A percentile compares a stretch with the other conserved stretches of the same genome.
phyloP scores from a whole-genome alignment of 2,329 filamentous ascomycete genomes.

The Pyrenophora tritici-repentis region DNA sequence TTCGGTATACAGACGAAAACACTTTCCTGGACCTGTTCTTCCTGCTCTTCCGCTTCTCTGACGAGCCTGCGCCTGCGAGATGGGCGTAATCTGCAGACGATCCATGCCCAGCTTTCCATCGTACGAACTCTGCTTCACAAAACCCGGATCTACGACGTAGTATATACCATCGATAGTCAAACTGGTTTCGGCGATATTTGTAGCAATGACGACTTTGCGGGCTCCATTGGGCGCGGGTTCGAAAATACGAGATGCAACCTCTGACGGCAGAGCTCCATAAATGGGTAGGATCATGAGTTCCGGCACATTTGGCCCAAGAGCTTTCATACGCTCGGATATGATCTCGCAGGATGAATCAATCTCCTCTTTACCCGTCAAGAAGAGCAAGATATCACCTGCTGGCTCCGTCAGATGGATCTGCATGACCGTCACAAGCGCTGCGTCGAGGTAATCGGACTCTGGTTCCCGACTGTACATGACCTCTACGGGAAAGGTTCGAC shows the following conservation, averaged over 20 bases:
- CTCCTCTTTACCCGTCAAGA: slow-evolving; percentile 96
- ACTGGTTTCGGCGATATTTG: slow-evolving; percentile 96
- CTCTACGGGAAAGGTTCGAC: slow-evolving; percentile 92
- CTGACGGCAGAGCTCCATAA: slow-evolving; percentile 90
- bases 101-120: slow-evolving; percentile 99
- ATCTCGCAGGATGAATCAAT: slow-evolving; percentile 96
- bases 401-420: slow-evolving; percentile 95
- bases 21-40: slow-evolving; percentile 89
- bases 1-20: slow-evolving; percentile 91
- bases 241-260: slow-evolving; percentile 93
- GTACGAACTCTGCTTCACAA: slow-evolving; percentile 97
- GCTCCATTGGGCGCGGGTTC: slow-evolving; percentile 85
- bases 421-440: slow-evolving; percentile 95
- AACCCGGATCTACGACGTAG: slow-evolving; percentile 95
- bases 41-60: slow-evolving; percentile 92
- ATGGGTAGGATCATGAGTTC: slow-evolving; percentile 92
- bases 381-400: slow-evolving; percentile 90
- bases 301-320: slow-evolving; percentile 84
- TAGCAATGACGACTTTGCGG: slow-evolving; percentile 95
- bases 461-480: slow-evolving; percentile 94
- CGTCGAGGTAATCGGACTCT: slow-evolving; percentile 92
- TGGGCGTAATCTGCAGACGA: slow-evolving; percentile 90
- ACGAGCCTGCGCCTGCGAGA: slow-evolving; percentile 95
- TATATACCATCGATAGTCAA: slow-evolving; percentile 98
- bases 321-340: slow-evolving; percentile 93